Evolutionary conservation across 176 grass and related monocot species (phyloP).

Genomic region (Musa troglodytarum): DNA sequence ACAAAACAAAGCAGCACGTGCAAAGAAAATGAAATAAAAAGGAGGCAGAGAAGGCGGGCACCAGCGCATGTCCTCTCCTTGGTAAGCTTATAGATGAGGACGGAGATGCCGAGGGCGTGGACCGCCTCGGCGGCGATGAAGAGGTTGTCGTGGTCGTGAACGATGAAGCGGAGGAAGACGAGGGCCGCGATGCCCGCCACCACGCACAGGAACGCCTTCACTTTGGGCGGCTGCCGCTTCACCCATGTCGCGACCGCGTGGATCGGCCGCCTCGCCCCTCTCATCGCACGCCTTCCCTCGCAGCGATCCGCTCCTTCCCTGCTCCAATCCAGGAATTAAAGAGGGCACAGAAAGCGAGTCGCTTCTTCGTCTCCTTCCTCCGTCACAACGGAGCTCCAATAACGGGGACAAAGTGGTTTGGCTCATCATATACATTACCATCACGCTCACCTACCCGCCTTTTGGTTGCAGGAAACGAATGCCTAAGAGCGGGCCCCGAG

Average conservation of each 20-base stretch:
- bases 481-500: no score
- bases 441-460: no score
- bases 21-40: slow-evolving; percentile 5
- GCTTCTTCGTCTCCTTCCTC: no score
- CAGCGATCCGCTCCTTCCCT: background rate
- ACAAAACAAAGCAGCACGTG: background rate
- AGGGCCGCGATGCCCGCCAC: slow-evolving; percentile 90
- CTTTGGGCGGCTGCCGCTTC: slow-evolving; percentile 84
- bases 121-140: slow-evolving; percentile 92
- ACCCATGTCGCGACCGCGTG: slow-evolving; percentile 59
- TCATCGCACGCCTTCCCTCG: slow-evolving; percentile 28
- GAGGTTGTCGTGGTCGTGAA: slow-evolving; percentile 97
- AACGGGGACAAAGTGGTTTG: no score
- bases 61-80: slow-evolving; percentile 97
- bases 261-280: slow-evolving; percentile 54
- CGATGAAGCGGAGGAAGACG: slow-evolving; percentile 90
- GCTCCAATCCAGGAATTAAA: background rate
- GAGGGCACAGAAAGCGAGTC: no score
- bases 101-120: slow-evolving; percentile 76
- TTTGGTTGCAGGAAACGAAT: no score
- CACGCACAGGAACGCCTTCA: slow-evolving; percentile 93
- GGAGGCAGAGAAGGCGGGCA: slow-evolving; percentile 12
- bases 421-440: no score
- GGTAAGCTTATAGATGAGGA: slow-evolving; percentile 95
- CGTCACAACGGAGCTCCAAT: no score